Evolutionary conservation across 805 yeast species (phyloP), one percentile per base, ranked within the genome.

Genomic region (Metschnikowia kunwiensis): DNA sequence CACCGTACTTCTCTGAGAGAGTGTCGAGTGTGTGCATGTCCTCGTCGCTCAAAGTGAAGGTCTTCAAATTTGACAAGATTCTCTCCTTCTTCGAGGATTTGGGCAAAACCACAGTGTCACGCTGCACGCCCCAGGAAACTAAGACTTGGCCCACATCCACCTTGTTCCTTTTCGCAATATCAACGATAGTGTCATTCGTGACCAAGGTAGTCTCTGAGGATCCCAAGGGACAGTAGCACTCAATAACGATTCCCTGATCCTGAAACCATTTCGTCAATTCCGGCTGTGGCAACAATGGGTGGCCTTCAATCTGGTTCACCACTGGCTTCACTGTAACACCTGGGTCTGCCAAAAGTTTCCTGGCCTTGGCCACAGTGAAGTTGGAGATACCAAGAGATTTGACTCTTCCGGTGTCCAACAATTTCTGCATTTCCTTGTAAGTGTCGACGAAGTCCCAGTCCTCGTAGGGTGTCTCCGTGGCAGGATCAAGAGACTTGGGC

Each of bases 1-100:
- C 53, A 25, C 71, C 70, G 23, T 57, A 57, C 40, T 52, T 53
- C 26, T 53, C 58, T 24, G 61, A 36, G 38, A 67, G 56, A 10
- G 45, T 44, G 47, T 57, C 58, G 44, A 67, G 56, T 11, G 55
- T 47, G 24, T 54, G 60, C 37, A 65, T 61, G 40, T 66, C 72
- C 30, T 60, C 68, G 13, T 58, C 57, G 17, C 60, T 47, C 47
- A 67, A 59, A 13, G 32, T 44, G 34, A 65, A 49, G 9, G 70
- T 63, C 44, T 64, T 51, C 46, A 63, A 53, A 54, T 70, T 61
- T 27, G 63, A 49, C 44, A 60, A 47, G 43, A 68, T 53, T 53
- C 72, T 54, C 9, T 60, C 47, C 29, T 57, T 62, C n/a, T 39
- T 41, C 10, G 41, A 42, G n/a, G 47, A 40, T 36, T 48, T 48